phyloP scores from a whole-genome alignment of 768 basidiomycete genomes.

The Pisolithus microcarpus region DNA sequence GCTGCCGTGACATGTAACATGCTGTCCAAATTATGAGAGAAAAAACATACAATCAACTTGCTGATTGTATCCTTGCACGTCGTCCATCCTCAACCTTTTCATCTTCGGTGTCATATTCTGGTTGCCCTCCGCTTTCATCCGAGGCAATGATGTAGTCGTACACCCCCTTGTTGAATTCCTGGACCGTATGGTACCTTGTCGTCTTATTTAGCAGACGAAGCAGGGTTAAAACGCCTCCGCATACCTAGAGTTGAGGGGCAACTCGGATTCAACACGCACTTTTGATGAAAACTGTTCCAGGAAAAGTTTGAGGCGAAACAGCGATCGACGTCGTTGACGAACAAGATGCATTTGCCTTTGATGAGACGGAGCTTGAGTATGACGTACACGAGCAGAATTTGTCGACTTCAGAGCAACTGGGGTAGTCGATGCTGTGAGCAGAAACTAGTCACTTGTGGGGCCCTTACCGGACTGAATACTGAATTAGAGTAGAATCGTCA shows the following conservation, averaged over 20 bases:
- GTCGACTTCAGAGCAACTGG: constrained; percentile 85
- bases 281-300: constrained; percentile 97
- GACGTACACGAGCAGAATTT: constrained; percentile 95
- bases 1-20: constrained; percentile 37
- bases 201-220: constrained; percentile 4
- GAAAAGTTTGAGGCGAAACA: constrained; percentile 93
- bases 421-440: constrained; percentile 1
- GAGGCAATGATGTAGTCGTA: constrained; percentile 99
- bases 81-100: constrained; percentile 36
- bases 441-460: background rate
- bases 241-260: constrained; percentile 89
- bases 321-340: constrained; percentile 93
- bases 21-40: background rate
- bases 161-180: constrained; percentile 97
- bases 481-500: constrained; percentile 70
- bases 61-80: constrained; percentile 1
- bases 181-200: constrained; percentile 85
- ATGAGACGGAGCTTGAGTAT: constrained; percentile 94
- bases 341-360: constrained; percentile 92
- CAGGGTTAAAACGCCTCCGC: background rate
- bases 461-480: constrained; percentile 73
- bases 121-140: constrained; percentile 68
- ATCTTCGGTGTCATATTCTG: constrained; percentile 43
- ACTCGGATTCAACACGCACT: constrained; percentile 92
- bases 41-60: constrained; percentile 27